These are phyloP conservation scores for Talaromyces proteolyticus DNA, from an alignment of 495 filamentous ascomycete genomes.

Conservation along the genomic window DNA sequence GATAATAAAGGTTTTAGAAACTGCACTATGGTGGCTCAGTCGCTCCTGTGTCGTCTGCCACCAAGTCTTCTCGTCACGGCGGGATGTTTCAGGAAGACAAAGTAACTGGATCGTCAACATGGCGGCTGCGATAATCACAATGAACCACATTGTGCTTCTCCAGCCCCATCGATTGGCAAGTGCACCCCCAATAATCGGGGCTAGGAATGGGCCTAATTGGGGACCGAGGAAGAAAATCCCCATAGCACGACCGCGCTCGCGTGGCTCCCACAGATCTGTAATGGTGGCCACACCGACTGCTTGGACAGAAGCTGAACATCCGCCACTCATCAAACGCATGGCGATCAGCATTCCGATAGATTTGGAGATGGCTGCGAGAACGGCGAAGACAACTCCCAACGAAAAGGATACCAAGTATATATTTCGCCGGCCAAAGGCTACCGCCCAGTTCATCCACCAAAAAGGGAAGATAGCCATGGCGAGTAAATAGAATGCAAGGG, in stretches of 20 bases:
- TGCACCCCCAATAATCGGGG: constrained; percentile 10
- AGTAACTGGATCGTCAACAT: constrained; percentile 7
- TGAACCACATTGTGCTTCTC: constrained; percentile 9
- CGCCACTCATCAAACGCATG: constrained; percentile 68
- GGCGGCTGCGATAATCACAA: neutral
- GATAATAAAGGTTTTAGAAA: neutral
- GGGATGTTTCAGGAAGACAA: constrained; percentile 16
- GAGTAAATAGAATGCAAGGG: constrained; percentile 71
- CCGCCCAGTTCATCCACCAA: constrained; percentile 78
- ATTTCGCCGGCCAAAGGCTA: constrained; percentile 61
- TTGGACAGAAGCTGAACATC: constrained; percentile 38
- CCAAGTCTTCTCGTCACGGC: constrained; percentile 1
- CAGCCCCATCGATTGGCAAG: constrained; percentile 6
- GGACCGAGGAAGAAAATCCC: constrained; percentile 8
- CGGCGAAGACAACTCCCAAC: constrained; percentile 59
- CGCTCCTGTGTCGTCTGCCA: neutral
- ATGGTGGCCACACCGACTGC: constrained; percentile 6
- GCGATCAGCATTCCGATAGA: constrained; percentile 71
- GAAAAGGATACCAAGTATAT: constrained; percentile 71
- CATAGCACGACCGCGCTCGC: constrained; percentile 10
- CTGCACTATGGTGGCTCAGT: constrained; percentile 21
- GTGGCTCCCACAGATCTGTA: constrained; percentile 7
- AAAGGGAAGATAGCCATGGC: constrained; percentile 72
- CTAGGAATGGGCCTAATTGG: constrained; percentile 6
- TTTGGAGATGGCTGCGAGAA: constrained; percentile 57